Conservation (phyloP, 352 stramenopile species). For the Pythium myriotylum region DNA sequence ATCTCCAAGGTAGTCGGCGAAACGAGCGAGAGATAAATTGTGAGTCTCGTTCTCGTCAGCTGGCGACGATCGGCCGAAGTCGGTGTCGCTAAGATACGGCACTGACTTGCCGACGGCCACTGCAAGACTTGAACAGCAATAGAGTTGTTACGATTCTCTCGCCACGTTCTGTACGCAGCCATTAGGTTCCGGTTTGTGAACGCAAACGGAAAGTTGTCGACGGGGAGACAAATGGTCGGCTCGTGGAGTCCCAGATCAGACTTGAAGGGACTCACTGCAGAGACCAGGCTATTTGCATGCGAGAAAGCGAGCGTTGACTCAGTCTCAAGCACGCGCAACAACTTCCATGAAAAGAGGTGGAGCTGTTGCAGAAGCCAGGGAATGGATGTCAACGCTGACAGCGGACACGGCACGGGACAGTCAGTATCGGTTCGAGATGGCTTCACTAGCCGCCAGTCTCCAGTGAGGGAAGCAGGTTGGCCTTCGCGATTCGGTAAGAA, state of each 20-base stretch:
- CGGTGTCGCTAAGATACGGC: background rate
- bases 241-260: slow-evolving; percentile 50
- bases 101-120: slow-evolving; percentile 46
- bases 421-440: slow-evolving; percentile 15
- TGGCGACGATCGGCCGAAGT: slow-evolving; percentile 10
- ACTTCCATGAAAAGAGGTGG: slow-evolving; percentile 52
- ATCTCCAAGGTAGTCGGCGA: slow-evolving; percentile 52
- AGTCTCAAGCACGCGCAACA: slow-evolving; percentile 64
- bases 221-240: slow-evolving; percentile 43
- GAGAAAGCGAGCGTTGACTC: slow-evolving; percentile 58
- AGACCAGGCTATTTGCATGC: slow-evolving; percentile 62
- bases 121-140: slow-evolving; percentile 60
- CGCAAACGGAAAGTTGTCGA: slow-evolving; percentile 67
- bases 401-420: slow-evolving; percentile 34
- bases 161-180: slow-evolving; percentile 69
- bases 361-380: slow-evolving; percentile 59
- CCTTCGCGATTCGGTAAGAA: background rate
- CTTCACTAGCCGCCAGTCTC: slow-evolving; percentile 15
- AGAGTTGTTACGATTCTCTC: slow-evolving; percentile 37
- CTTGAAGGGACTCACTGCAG: slow-evolving; percentile 48
- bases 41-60: slow-evolving; percentile 58
- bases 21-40: slow-evolving; percentile 65
- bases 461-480: slow-evolving; percentile 4
- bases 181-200: slow-evolving; percentile 50
- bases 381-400: background rate